Percentiles rank a stretch among this genome's conserved stretches.
phyloP scores from a whole-genome alignment of 257 asterid species.

The Henckelia pumila region DNA sequence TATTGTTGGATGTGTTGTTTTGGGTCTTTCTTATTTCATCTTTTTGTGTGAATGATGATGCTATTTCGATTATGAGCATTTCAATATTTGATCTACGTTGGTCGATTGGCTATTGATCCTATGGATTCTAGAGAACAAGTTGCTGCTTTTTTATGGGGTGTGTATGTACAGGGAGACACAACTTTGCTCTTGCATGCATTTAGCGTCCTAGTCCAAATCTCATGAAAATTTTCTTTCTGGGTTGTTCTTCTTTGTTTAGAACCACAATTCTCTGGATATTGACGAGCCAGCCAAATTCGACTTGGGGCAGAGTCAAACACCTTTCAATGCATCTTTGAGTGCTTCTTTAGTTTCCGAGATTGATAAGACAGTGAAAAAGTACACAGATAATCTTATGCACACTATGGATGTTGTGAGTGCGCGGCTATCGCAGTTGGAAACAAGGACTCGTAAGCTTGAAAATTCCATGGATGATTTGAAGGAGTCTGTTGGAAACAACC shows the following conservation, averaged over 20 bases:
- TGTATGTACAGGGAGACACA: conserved; percentile 1
- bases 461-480: conserved; percentile 78
- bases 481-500: conserved; percentile 61
- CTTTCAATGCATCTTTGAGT: conserved; percentile 42
- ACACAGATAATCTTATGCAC: conserved; percentile 71
- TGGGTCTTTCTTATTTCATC: not conserved
- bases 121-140: not conserved
- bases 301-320: conserved; percentile 53
- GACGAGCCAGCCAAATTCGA: conserved; percentile 58
- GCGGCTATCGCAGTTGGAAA: conserved; percentile 82
- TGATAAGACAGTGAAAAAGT: conserved; percentile 73
- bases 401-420: conserved; percentile 77
- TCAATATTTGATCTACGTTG: not conserved
- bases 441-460: conserved; percentile 70
- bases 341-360: conserved; percentile 62
- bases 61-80: not conserved
- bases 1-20: not conserved
- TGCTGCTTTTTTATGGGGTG: not conserved
- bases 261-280: conserved; percentile 54
- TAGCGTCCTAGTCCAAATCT: not conserved
- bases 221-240: conserved; percentile 1
- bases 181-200: not conserved
- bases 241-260: conserved; percentile 35
- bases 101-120: not conserved
- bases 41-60: not conserved